Percentiles rank a stretch among this genome's conserved stretches.
Evolutionary conservation across 805 yeast species (phyloP).

Genomic region (Kluyveromyces siamensis): DNA sequence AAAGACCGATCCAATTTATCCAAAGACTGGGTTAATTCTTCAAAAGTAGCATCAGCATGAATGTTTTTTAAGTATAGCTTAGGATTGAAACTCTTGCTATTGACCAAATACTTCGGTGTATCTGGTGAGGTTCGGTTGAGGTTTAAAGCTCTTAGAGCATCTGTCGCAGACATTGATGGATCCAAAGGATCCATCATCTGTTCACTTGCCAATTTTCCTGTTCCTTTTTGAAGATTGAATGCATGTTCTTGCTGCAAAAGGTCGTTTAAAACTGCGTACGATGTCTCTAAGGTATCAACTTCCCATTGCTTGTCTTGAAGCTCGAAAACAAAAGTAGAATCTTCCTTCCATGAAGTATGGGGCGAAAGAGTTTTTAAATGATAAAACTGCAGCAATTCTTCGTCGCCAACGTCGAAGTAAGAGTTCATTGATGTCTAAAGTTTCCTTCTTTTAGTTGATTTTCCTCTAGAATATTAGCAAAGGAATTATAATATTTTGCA

Average conservation of each 20-base stretch:
- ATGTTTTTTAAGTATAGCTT: slow-evolving; percentile 44
- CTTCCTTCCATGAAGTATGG: slow-evolving; percentile 27
- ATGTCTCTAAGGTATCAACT: slow-evolving; percentile 21
- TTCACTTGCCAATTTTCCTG: slow-evolving; percentile 8
- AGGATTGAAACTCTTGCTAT: slow-evolving; percentile 51
- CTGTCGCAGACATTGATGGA: slow-evolving; percentile 2
- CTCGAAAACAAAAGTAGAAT: slow-evolving; percentile 21
- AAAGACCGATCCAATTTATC: slow-evolving; percentile 41
- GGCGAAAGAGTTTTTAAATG: slow-evolving; percentile 38
- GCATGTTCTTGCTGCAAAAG: slow-evolving; percentile 20
- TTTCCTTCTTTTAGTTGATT: not conserved
- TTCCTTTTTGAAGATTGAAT: slow-evolving; percentile 6
- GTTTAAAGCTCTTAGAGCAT: slow-evolving; percentile 33
- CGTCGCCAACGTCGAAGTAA: slow-evolving; percentile 16
- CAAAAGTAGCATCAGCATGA: slow-evolving; percentile 46
- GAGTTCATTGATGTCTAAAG: slow-evolving; percentile 1
- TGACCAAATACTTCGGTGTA: slow-evolving; percentile 41
- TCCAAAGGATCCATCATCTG: slow-evolving; percentile 6
- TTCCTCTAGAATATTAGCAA: not conserved
- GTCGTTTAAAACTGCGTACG: slow-evolving; percentile 27
- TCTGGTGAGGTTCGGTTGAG: slow-evolving; percentile 26
- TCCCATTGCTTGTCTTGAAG: slow-evolving; percentile 17
- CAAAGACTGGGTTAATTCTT: slow-evolving; percentile 40
- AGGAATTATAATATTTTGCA: slow-evolving; percentile 5
- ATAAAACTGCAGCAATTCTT: slow-evolving; percentile 31